phyloP scores from a whole-genome alignment of 169 alveolate genomes.

The Cryptosporidium canis region DNA sequence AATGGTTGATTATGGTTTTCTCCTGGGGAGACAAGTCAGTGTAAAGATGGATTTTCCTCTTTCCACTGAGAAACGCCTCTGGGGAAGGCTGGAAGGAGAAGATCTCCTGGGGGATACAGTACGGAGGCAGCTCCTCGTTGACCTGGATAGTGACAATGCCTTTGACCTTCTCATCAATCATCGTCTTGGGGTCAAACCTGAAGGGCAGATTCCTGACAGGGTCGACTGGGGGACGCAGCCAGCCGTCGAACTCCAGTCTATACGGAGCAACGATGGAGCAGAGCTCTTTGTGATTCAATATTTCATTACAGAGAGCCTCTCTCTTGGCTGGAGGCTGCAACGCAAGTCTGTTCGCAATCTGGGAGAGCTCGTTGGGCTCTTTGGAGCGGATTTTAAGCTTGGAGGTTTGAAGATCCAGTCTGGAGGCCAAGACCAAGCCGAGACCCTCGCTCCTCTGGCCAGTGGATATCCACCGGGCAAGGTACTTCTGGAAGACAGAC shows the following conservation, averaged over 20 bases:
- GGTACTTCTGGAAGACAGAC: conserved; percentile 13
- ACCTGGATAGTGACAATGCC: conserved; percentile 26
- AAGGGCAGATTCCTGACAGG: conserved; percentile 11
- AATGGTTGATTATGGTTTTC: conserved; percentile 13
- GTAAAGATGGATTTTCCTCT: background rate
- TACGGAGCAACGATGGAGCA: conserved; percentile 26
- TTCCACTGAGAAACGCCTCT: background rate
- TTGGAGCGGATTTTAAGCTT: conserved; percentile 6
- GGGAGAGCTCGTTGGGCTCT: background rate
- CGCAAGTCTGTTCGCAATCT: conserved; percentile 18
- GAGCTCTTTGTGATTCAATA: background rate
- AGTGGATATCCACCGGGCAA: conserved; percentile 4
- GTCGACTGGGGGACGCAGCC: conserved; percentile 47
- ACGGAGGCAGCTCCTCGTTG: conserved; percentile 17
- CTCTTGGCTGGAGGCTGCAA: conserved; percentile 1
- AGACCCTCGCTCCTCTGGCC: background rate
- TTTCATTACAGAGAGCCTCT: conserved; percentile 24
- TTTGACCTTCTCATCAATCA: conserved; percentile 53
- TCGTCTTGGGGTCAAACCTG: conserved; percentile 29
- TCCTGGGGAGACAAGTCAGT: background rate
- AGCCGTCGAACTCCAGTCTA: background rate
- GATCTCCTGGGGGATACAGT: conserved; percentile 59
- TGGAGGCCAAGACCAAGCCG: conserved; percentile 21
- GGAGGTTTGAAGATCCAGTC: conserved; percentile 10
- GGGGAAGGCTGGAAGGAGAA: conserved; percentile 26